Percentiles rank a stretch among this genome's conserved stretches.
phyloP scores from a whole-genome alignment of 176 grass and related monocot genomes.

The Rhynchospora pubera region DNA sequence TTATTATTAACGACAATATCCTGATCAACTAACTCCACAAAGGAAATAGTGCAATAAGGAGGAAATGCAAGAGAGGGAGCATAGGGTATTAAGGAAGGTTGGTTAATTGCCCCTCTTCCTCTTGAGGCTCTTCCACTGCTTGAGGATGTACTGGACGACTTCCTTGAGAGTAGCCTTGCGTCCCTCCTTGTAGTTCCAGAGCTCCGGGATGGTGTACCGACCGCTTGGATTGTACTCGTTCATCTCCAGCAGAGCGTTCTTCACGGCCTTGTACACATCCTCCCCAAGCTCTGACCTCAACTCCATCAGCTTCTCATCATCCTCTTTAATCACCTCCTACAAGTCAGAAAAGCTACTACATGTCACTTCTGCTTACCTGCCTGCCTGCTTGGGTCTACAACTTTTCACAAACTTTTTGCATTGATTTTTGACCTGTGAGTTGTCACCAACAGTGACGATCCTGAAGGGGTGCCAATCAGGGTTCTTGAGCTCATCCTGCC shows the following conservation, averaged over 20 bases:
- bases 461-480: slow-evolving; percentile 77
- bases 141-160: slow-evolving; percentile 40
- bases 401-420: no score
- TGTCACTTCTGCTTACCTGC: no score
- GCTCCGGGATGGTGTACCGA: slow-evolving; percentile 42
- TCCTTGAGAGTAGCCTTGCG: slow-evolving; percentile 44
- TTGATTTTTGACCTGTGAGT: no score
- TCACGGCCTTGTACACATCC: slow-evolving; percentile 37
- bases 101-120: neutral
- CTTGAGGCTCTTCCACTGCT: slow-evolving; percentile 39
- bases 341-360: neutral
- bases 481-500: slow-evolving; percentile 58
- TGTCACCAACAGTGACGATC: slow-evolving; percentile 25
- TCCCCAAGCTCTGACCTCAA: slow-evolving; percentile 34
- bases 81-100: neutral
- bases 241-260: slow-evolving; percentile 46
- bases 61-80: neutral
- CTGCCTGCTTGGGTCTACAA: no score
- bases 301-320: slow-evolving; percentile 36
- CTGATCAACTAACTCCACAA: no score
- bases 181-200: slow-evolving; percentile 56
- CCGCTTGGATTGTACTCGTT: slow-evolving; percentile 72
- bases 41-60: no score
- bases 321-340: slow-evolving; percentile 48
- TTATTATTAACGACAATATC: no score